A percentile compares a stretch with the other conserved stretches of the same genome.
These are phyloP conservation scores for Bruguiera sexangula DNA, from an alignment of 345 rosid genomes.

Conservation along the genomic window DNA sequence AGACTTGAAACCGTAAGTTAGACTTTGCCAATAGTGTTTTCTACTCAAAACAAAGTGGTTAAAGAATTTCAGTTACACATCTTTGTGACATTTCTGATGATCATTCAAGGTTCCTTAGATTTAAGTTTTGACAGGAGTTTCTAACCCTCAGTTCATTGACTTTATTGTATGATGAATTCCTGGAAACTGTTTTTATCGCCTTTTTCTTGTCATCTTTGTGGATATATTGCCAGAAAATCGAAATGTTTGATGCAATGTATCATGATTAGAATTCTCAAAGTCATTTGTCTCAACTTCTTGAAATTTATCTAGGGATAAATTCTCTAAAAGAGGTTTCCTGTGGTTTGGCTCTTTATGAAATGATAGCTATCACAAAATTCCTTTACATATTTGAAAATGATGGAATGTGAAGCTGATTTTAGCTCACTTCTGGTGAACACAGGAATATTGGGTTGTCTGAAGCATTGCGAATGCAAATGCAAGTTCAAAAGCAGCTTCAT, in stretches of 20 bases:
- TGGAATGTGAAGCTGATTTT: slow-evolving; percentile 13
- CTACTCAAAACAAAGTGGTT: not conserved
- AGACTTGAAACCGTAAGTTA: slow-evolving; percentile 72
- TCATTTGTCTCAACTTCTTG: no score
- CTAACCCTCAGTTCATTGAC: no score
- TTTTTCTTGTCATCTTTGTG: no score
- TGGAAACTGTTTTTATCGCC: no score
- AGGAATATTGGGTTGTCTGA: slow-evolving; percentile 67
- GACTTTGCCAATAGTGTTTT: not conserved
- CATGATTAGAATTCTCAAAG: no score
- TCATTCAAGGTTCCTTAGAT: not conserved
- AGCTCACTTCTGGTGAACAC: slow-evolving; percentile 10
- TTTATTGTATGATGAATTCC: no score
- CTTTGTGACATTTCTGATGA: not conserved
- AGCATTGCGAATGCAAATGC: slow-evolving; percentile 86
- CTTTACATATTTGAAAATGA: not conserved
- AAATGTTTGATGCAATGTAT: no score
- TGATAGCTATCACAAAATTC: not conserved
- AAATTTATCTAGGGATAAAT: no score
- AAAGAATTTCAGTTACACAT: not conserved
- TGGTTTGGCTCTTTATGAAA: not conserved
- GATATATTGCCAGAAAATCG: no score
- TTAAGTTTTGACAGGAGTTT: not conserved
- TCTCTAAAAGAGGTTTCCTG: no score
- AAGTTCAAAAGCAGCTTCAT: slow-evolving; percentile 90